Conservation (phyloP, 441 rosid genomes). For the Erodium texanum region DNA sequence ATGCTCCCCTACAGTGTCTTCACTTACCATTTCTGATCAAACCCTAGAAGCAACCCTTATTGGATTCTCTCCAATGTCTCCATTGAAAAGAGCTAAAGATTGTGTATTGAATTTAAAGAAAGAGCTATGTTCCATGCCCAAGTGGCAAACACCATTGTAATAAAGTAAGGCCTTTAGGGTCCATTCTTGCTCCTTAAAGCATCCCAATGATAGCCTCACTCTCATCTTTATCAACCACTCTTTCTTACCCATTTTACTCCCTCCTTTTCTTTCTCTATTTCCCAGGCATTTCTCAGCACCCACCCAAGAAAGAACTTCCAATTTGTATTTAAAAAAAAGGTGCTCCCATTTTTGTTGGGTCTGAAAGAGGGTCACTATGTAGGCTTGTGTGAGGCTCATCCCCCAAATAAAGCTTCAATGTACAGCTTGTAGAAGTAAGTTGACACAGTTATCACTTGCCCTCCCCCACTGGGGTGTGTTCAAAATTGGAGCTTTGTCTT, state of each 20-base stretch:
- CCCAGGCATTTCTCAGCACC: conserved; percentile 42
- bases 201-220: conserved; percentile 26
- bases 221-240: conserved; percentile 26
- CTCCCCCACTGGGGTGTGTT: conserved; percentile 5
- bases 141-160: conserved; percentile 40
- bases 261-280: conserved; percentile 62
- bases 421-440: neutral
- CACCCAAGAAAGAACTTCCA: conserved; percentile 14
- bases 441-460: neutral
- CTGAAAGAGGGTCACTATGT: neutral
- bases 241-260: conserved; percentile 11
- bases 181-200: conserved; percentile 32
- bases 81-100: conserved; percentile 24
- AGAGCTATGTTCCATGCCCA: conserved; percentile 15
- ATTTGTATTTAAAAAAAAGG: neutral
- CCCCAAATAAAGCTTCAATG: neutral
- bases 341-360: neutral
- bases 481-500: conserved; percentile 10
- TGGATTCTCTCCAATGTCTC: conserved; percentile 26
- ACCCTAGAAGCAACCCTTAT: conserved; percentile 3
- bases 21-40: conserved; percentile 9
- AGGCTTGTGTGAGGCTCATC: too few relatives aligned
- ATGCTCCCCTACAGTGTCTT: conserved; percentile 17
- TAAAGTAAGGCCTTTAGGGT: conserved; percentile 24
- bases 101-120: conserved; percentile 18